Conservation (phyloP, 768 basidiomycete species). For the Naematelia encephala region DNA sequence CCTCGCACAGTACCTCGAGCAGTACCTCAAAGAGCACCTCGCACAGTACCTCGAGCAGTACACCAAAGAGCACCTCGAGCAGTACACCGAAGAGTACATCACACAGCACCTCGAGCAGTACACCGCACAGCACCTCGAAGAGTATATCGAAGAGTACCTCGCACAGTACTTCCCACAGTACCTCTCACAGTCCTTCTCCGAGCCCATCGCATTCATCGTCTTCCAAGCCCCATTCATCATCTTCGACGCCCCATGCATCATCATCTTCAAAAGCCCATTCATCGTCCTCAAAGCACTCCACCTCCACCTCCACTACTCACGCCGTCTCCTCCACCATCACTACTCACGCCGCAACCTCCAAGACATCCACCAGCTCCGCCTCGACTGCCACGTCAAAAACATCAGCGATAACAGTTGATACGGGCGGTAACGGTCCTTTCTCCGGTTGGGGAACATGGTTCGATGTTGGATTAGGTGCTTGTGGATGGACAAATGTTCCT, state of each 20-base stretch:
- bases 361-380: slow-evolving; percentile 6
- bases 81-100: slow-evolving; percentile 10
- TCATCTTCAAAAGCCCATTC: slow-evolving; percentile 8
- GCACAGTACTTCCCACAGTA: slow-evolving; percentile 5
- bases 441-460: slow-evolving; percentile 43
- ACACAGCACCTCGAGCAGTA: not conserved
- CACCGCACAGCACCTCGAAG: not conserved
- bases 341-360: not conserved
- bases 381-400: not conserved
- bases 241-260: slow-evolving; percentile 9
- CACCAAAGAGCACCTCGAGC: slow-evolving; percentile 7
- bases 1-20: not conserved
- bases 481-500: slow-evolving; percentile 30
- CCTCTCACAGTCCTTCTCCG: slow-evolving; percentile 7
- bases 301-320: slow-evolving; percentile 9
- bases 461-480: slow-evolving; percentile 36
- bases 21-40: not conserved
- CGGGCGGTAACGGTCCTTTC: slow-evolving; percentile 37
- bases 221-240: slow-evolving; percentile 3
- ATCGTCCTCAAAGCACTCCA: slow-evolving; percentile 9
- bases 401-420: slow-evolving; percentile 18
- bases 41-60: not conserved
- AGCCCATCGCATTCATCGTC: not conserved
- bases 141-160: slow-evolving; percentile 5
- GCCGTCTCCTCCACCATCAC: not conserved